Percentiles rank a stretch among this genome's conserved stretches.
Conservation (phyloP, 768 basidiomycete species). For the Rhizopogon vulgaris region DNA sequence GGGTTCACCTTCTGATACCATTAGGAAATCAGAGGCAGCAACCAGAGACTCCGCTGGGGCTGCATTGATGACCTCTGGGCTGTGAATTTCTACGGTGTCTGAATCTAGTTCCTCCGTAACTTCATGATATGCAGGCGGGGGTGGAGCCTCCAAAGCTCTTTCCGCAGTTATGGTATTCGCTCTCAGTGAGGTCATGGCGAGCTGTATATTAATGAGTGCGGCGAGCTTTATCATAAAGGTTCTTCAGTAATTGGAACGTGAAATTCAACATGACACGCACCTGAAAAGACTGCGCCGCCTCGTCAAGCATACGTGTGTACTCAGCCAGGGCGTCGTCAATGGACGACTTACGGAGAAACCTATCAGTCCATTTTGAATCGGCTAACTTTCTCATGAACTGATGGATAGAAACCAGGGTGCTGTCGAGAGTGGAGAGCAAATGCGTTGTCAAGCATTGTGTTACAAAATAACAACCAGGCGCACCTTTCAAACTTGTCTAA, state of each 20-base stretch:
- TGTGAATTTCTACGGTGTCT: not conserved
- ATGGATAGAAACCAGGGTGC: conserved; percentile 32
- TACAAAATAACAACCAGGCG: conserved; percentile 1
- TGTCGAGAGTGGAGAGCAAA: conserved; percentile 11
- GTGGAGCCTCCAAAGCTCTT: conserved; percentile 6
- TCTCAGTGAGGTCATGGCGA: conserved; percentile 25
- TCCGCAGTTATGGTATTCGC: not conserved
- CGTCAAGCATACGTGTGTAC: conserved; percentile 31
- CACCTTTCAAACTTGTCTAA: conserved; percentile 37
- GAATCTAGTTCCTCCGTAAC: not conserved
- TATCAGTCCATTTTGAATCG: conserved; percentile 34
- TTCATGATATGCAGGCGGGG: conserved; percentile 15
- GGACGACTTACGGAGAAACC: conserved; percentile 32
- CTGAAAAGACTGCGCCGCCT: conserved; percentile 43
- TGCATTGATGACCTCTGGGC: not conserved
- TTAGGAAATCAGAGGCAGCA: conserved; percentile 1
- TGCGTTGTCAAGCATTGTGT: not conserved
- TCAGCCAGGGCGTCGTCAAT: conserved; percentile 35
- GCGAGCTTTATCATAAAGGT: conserved; percentile 28
- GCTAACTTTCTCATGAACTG: conserved; percentile 34
- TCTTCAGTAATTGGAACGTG: not conserved
- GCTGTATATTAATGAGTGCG: conserved; percentile 42
- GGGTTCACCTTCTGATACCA: conserved; percentile 11
- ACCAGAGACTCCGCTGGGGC: not conserved
- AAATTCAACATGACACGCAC: conserved; percentile 14